Evolutionary conservation across 2,329 filamentous ascomycete species (phyloP), one percentile per base, ranked within the genome.

Genomic region (Talaromyces islandicus): DNA sequence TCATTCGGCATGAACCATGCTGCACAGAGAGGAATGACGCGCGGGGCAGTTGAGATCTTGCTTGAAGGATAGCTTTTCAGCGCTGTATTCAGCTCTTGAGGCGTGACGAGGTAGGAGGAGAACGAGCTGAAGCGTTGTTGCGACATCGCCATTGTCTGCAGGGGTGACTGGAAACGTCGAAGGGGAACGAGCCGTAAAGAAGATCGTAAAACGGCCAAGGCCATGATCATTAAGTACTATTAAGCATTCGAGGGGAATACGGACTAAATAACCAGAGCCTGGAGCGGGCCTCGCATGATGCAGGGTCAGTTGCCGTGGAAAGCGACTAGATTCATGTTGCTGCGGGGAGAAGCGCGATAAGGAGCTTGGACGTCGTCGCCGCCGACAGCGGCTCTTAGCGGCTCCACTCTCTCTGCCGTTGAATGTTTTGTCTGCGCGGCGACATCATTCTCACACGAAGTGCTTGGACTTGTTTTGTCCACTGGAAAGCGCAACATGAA

Each of bases 1-100:
- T 96, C 93, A 74, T 96, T 97, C 64, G 94, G 94, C 64, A 99
- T 85, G 72, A 97, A 99, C 94, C 94, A 99, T 25, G 91, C 85
- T 53, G 92, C 94, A 76, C 92, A 97, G 48, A 99, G 83, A 2
- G 94, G 90, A 58, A 99, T 87, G 50, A 95, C 88, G 66, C 90
- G 87, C 1, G 93, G 89, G 12, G 91, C 86, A 50, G 90, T 89
- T 62, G 90, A 91, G 68, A 93, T 89, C 63, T 88, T 86, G 57
- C 88, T 89, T 12, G 88, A 84, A 3, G 91, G 84, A 74, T 93
- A 95, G 77, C 88, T 89, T 75, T 89, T 88, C 56, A 99, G 83
- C 56, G 92, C 92, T 65, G 89, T 85, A 70, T 88, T 78, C 60
- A 97, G 87, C 76, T 97, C 88, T 63, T 86, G 84, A 0, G 94